phyloP scores from a whole-genome alignment of 192 early-diverging fungal genomes.

The Rhizoclosmatium globosum region DNA sequence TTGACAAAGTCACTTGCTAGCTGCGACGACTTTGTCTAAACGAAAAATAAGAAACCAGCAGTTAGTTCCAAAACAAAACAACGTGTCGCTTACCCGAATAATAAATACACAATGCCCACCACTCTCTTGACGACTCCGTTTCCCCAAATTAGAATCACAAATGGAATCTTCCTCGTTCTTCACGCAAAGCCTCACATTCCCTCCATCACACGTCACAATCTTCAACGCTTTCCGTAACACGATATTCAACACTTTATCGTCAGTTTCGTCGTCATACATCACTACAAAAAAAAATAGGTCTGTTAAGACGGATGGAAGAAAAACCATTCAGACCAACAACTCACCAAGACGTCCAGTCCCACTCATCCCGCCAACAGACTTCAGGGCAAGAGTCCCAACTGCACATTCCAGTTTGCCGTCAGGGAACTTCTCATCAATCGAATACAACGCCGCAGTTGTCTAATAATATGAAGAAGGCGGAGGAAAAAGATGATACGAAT shows the following conservation, averaged over 20 bases:
- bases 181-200: neutral
- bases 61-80: neutral
- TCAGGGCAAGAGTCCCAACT: neutral
- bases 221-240: neutral
- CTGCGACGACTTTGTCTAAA: neutral
- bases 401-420: constrained; percentile 6
- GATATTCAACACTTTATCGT: neutral
- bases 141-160: no score
- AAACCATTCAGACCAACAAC: neutral
- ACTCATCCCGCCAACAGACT: neutral
- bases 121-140: no score
- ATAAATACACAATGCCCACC: no score
- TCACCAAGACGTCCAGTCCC: neutral
- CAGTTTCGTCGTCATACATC: neutral
- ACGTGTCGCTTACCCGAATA: no score
- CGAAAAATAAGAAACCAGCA: neutral
- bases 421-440: neutral
- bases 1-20: neutral
- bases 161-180: no score
- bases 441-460: neutral
- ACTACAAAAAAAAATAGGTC: neutral
- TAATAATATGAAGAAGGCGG: neutral
- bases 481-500: neutral
- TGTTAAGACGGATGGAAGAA: neutral
- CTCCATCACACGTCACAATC: neutral